Evolutionary conservation across 2,329 filamentous ascomycete genomes (phyloP), one percentile per base, ranked within the genome.

Genomic region (Xylariomycetidae sp.): DNA sequence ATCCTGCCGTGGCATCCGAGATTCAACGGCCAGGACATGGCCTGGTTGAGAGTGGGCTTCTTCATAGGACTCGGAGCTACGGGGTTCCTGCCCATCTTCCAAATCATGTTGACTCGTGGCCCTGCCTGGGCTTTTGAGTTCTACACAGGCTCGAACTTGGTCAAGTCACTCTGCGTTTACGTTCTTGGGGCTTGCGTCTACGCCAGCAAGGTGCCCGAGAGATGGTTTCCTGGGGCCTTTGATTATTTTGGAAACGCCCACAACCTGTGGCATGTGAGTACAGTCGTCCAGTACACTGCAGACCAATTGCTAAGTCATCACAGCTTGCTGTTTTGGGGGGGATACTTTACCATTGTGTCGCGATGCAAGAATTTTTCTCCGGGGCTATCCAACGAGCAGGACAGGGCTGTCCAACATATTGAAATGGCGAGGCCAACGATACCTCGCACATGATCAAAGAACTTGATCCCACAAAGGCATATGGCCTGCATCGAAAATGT

Each of bases 201-300:
- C 56, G 89, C 89, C 8, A 88, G 82, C 58, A 90, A 95, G 61
- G 74, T 95, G 1, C 92, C 92, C 3, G 92, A 98, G 67, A 74
- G 89, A 41, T 98, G 88, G 85, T 84, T 74, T 49, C 92, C 92
- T 0, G 92, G 92, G 31, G 78, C 84, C 57, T 98, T 98, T 50
- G 92, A 98, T 62, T 97, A 97, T 57, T 74, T 94, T 25, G 92
- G 92, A 25, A 89, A 88, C 28, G 94, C 87, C 59, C 92, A 98
- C 64, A 98, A 98, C 61, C 80, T 98, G 38, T 98, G 92, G 92
- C 92, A 98, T 36, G 50, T 58, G 36, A 50, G 84, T 84, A 72
- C 8, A 23, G n/a, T 23, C 8, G 8, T 49, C 88, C 88, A 0
- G 9, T 16, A 5, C 12, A 87, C 88, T 33, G 76, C 82, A 57